Evolutionary conservation across 176 grass and related monocot species (phyloP), one percentile per base, ranked within the genome.

Genomic region (sorghum (Sorghum bicolor)): DNA sequence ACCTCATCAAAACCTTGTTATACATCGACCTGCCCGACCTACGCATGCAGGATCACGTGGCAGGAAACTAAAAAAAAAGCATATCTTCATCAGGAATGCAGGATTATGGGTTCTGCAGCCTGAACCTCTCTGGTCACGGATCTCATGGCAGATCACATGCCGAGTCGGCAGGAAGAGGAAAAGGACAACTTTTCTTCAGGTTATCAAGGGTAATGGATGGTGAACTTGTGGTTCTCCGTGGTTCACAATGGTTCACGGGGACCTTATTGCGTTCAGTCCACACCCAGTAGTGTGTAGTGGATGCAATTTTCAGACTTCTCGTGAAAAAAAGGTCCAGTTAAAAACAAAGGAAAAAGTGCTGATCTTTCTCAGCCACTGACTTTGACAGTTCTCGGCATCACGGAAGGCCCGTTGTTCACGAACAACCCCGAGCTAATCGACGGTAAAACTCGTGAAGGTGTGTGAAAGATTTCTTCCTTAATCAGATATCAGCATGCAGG

Each of bases 131-230:
- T 31, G 68, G 8, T 41, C 22, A 28, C 45, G 28, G 12, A 78
- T 83, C 82, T 52, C 63, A 24, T 43, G 62, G 9, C 44, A 39
- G 37, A 36, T 84, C 80, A 83, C 39, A 11, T 83, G 64, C 50
- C 19, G 19, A 20, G 85, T 10, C 25, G 33, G 44, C 43, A 13
- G n/a, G 45, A 36, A 32, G 22, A 66, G 72, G 37, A 61, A 50
- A 50, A 14, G 1, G 6, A 39, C 3, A n/a, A 13, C 1, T 1
- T 72, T 58, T 12, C n/a, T 50, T 39, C 32, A 26, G 41, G 7
- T 22, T 72, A 39, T 39, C 4, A 6, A 76, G 8, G 20, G 5
- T 37, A 5, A 64, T 0, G 32, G 12, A 70, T 76, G 43, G 4
- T 52, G 43, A 74, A 53, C 72, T 22, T 63, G 76, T 14, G 57